Evolutionary conservation across 2,329 filamentous ascomycete species (phyloP).

Genomic region (Nigrograna mackinnonii): DNA sequence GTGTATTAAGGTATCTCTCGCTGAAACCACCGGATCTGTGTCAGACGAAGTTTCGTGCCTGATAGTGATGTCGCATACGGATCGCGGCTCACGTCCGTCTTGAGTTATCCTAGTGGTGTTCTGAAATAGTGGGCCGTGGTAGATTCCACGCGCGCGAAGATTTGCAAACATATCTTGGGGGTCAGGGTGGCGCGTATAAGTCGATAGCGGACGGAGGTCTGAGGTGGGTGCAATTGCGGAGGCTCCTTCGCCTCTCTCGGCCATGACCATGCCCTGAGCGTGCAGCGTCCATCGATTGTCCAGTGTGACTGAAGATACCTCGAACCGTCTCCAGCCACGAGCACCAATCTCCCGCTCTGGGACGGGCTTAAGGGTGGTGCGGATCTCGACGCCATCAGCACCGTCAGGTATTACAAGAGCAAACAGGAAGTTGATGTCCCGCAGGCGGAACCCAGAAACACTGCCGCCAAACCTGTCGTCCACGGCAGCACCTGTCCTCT

Average conservation of each 20-base stretch:
- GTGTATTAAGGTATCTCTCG: slow-evolving; percentile 3
- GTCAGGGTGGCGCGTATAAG: not conserved
- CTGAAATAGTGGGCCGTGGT: slow-evolving; percentile 14
- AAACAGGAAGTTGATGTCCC: slow-evolving; percentile 10
- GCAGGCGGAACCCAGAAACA: slow-evolving; percentile 6
- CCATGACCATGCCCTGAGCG: slow-evolving; percentile 1
- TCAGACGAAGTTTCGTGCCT: not conserved
- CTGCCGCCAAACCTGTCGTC: not conserved
- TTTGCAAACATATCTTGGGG: slow-evolving; percentile 7
- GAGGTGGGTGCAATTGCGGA: not conserved
- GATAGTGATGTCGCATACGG: slow-evolving; percentile 1
- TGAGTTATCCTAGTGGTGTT: slow-evolving; percentile 5
- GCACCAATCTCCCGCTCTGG: slow-evolving; percentile 6
- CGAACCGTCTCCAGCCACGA: slow-evolving; percentile 5
- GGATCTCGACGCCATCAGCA: slow-evolving; percentile 16
- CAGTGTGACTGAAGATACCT: slow-evolving; percentile 2
- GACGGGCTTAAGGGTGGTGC: slow-evolving; percentile 7
- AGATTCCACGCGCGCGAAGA: slow-evolving; percentile 6
- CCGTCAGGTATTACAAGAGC: slow-evolving; percentile 18
- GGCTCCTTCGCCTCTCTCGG: not conserved
- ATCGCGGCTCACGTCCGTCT: not conserved
- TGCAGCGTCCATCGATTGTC: slow-evolving; percentile 8
- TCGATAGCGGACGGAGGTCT: not conserved
- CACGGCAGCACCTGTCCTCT: slow-evolving; percentile 16
- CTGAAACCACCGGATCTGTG: not conserved